These are phyloP conservation scores for Gonium pectorale DNA, from an alignment of 139 green algal species.

Conservation along the genomic window DNA sequence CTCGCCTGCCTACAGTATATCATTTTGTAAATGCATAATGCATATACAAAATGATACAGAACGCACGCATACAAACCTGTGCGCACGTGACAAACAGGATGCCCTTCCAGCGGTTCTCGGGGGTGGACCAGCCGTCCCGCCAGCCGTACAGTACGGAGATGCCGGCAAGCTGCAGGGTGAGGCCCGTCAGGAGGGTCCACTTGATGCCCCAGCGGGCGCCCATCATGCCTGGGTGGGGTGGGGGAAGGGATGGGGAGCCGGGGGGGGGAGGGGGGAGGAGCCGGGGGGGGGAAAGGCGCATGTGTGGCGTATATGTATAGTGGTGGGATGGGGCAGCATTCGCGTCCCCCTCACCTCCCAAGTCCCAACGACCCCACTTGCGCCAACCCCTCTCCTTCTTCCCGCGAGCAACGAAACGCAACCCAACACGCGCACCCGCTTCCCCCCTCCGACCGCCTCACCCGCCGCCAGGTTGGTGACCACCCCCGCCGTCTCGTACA, in stretches of 20 bases:
- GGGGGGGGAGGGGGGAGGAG: background rate
- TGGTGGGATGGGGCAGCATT: too few relatives aligned
- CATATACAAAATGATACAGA: too few relatives aligned
- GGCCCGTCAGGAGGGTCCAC: constrained; percentile 74
- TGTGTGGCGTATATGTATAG: too few relatives aligned
- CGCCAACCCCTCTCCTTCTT: too few relatives aligned
- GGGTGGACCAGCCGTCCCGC: constrained; percentile 64
- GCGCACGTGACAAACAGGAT: constrained; percentile 82
- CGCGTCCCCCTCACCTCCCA: background rate
- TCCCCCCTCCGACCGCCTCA: background rate
- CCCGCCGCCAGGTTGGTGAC: constrained; percentile 86
- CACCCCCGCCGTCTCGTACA: constrained; percentile 88
- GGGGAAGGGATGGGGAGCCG: background rate
- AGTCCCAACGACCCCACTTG: too few relatives aligned
- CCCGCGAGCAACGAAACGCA: too few relatives aligned
- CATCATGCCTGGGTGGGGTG: constrained; percentile 49
- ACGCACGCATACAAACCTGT: too few relatives aligned
- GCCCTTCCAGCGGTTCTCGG: constrained; percentile 53
- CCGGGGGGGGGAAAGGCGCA: background rate
- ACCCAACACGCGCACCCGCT: too few relatives aligned
- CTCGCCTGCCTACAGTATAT: too few relatives aligned
- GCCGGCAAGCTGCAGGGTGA: constrained; percentile 73
- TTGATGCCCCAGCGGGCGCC: constrained; percentile 86
- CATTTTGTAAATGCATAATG: too few relatives aligned
- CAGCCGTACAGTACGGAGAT: constrained; percentile 85